Base-by-base conservation (phyloP, 345 rosid genomes). In the Populus nigra region DNA sequence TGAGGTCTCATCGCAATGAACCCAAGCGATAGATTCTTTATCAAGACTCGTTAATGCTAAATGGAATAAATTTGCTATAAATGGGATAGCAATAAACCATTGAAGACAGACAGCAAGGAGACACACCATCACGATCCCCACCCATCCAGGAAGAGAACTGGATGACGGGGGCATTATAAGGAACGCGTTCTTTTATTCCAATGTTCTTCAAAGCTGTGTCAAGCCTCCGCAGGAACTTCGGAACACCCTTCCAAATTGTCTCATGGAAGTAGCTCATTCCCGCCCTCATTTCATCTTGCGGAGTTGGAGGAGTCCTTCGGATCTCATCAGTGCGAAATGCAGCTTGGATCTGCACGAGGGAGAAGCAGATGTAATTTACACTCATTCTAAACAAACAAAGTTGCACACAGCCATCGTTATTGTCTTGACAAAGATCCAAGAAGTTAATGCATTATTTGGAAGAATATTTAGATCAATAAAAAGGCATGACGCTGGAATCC, bases 131-230 rank as follows among this genome's bases (percentile, higher is more conserved):
- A 74, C 98, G 99, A 81, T 96, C 98, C 75, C 99, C 99, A 31
- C 99, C 99, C 99, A 96, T 96, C 99, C 98, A 96, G 20, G 99
- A 96, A 76, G 99, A 93, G 85, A 96, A 96, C 66, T 96, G 99
- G 77, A 96, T 96, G 45, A 96, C 87, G n/a, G 99, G 99, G 5
- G 98, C 99, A 85, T 96, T 93, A 82, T 96, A 93, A 65, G 99
- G 99, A 71, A 96, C 88, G 20, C 98, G 92, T 68, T 96, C 98
- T 74, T 89, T 80, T 73, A 96, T 92, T 75, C 99, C 99, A 20
- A 96, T 89, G 82, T 92, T 96, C 84, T 93, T 92, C 87, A 96
- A 87, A 80, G 97, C 98, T 16, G 99, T 96, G 86, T 96, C 99
- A 77, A 96, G 88, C 41, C 99, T 94, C 3, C 99, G 98, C 83